Evolutionary conservation across 2,329 filamentous ascomycete species (phyloP), one percentile per base, ranked within the genome.

Genomic region (Curvularia sp.): DNA sequence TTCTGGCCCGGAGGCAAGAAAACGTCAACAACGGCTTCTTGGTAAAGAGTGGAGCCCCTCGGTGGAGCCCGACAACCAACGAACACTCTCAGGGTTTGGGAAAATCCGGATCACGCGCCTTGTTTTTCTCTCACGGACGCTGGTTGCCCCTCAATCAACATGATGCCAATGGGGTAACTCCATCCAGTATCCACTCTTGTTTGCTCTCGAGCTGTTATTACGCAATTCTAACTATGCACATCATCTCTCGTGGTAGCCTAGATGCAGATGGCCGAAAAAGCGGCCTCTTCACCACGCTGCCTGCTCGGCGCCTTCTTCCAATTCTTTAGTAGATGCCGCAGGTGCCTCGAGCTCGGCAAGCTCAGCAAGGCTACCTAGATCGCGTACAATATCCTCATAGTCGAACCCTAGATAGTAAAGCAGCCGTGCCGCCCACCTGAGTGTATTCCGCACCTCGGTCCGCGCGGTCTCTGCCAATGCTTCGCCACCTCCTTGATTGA

Each of bases 331-430:
- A 61, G 54, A 48, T 43, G 56, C 53, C 47, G 52, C 55, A 34
- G 60, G 72, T 68, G 61, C 64, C 66, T 74, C 68, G 63, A 74
- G 65, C 52, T 71, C 69, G 48, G 70, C 74, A 54, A 73, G 61
- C 50, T 67, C 61, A 28, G 61, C 68, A 38, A 77, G 68, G 51
- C 59, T 68, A 34, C 72, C 74, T 43, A 77, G 53, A 51, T 74
- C 71, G 19, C 68, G 65, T 34, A 66, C 52, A 30, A 74, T 72
- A 38, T 76, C 73, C 34, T 74, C 69, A 38, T 73, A 61, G 48
- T 76, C 72, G 32, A 68, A 66, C 12, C 74, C 74, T 52, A 76
- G 56, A 45, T 67, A 65, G 57, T 74, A 67, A 25, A 77, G 68
- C 39, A 74, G 48, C 36, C 58, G 61, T 25, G 67, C 68, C 49